These are phyloP conservation scores for Ogataea pini DNA, from an alignment of 805 yeast genomes.

Conservation along the genomic window DNA sequence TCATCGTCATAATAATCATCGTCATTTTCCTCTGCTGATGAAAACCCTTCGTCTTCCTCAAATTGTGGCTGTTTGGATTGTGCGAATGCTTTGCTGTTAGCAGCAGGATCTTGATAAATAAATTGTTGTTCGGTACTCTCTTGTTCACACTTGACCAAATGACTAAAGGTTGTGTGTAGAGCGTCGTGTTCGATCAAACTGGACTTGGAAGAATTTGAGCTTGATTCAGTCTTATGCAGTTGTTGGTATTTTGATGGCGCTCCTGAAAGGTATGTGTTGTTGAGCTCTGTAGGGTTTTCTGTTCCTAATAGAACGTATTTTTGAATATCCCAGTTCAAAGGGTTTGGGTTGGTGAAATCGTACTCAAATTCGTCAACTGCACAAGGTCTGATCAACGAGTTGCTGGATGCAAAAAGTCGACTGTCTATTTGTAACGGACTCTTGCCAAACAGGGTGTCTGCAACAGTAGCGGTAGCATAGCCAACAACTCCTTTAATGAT, in stretches of 20 bases:
- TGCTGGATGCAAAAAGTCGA: constrained; percentile 1
- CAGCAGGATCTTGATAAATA: background rate
- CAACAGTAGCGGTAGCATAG: background rate
- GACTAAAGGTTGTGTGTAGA: background rate
- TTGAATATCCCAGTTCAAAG: constrained; percentile 34
- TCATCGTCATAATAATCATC: constrained; percentile 20
- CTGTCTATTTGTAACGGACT: background rate
- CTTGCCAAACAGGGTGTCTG: background rate
- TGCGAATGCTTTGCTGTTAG: background rate
- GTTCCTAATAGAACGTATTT: constrained; percentile 15
- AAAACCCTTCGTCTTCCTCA: constrained; percentile 10
- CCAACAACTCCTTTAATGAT: background rate
- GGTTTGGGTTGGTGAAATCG: constrained; percentile 31
- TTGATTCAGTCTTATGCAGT: background rate
- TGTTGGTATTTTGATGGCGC: background rate
- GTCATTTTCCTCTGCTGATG: constrained; percentile 18
- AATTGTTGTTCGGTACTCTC: background rate
- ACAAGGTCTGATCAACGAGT: constrained; percentile 22
- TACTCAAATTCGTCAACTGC: constrained; percentile 36
- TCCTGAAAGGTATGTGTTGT: background rate
- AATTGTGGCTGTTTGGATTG: background rate
- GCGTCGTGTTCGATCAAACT: background rate
- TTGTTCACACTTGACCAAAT: background rate
- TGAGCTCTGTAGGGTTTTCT: background rate
- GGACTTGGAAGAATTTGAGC: background rate